These are phyloP conservation scores for Talaromyces sp. DNA, from an alignment of 2,329 filamentous ascomycete genomes.

Conservation along the genomic window DNA sequence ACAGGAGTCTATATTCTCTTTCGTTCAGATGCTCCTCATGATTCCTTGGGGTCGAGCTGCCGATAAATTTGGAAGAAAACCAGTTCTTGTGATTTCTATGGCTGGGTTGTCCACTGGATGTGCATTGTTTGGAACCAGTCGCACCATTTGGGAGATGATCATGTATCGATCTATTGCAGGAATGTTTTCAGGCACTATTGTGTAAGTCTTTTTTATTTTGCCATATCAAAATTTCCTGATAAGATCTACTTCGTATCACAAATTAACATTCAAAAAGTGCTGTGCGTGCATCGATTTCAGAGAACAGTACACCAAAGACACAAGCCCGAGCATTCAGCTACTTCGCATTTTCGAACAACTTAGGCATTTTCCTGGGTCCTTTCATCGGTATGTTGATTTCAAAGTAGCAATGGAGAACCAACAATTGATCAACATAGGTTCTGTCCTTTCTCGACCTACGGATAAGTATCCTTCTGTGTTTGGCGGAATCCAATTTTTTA, in stretches of 20 bases:
- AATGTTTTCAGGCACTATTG: conserved; percentile 69
- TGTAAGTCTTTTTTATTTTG: conserved; percentile 41
- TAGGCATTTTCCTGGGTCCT: conserved; percentile 72
- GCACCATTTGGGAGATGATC: conserved; percentile 70
- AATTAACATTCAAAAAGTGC: conserved; percentile 42
- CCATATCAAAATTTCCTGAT: background rate
- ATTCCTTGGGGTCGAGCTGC: conserved; percentile 68
- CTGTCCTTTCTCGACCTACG: conserved; percentile 66
- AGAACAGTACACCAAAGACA: conserved; percentile 67
- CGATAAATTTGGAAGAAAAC: conserved; percentile 70
- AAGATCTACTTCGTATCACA: background rate
- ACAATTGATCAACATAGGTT: conserved; percentile 49
- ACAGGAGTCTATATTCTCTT: conserved; percentile 63
- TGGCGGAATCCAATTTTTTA: conserved; percentile 57
- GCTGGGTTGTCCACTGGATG: conserved; percentile 62
- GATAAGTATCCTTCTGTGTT: conserved; percentile 62
- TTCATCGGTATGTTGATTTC: conserved; percentile 48
- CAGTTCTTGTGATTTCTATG: conserved; percentile 67
- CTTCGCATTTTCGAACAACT: conserved; percentile 72
- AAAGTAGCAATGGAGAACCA: background rate
- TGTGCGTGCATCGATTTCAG: conserved; percentile 73
- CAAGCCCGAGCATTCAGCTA: conserved; percentile 73
- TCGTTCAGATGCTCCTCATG: conserved; percentile 76
- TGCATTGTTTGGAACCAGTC: conserved; percentile 67
- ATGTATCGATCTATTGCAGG: conserved; percentile 69